Base-by-base conservation (phyloP, 225 moss, liverwort and hornwort genomes). In the Bryum argenteum region DNA sequence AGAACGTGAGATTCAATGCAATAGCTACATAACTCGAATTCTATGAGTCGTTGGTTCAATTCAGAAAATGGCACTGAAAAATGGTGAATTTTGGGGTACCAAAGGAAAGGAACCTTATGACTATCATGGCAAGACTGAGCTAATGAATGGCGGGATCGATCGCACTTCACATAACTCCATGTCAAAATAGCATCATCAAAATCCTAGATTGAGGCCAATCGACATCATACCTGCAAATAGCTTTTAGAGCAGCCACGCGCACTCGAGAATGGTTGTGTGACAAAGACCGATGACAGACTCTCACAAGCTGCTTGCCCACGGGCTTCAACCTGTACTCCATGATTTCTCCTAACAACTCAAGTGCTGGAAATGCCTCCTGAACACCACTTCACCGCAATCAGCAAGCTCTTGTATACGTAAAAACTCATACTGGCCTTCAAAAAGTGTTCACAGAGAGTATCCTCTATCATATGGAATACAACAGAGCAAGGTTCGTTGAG, bases 321-420 rank as follows among this genome's bases (percentile, higher is more conserved):
- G 96, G 91, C 66, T 97, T 97, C 52, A 97, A 61, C 64, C 86
- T 91, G 63, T 87, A 80, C 63, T 90, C 86, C 73, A 91, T 91
- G 17, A 83, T 77, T 69, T 92, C 88, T 55, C 91, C 96, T 67
- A 93, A 81, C 41, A 90, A 57, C 17, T 82, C 85, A 70, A 93
- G 78, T 6, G 87, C 73, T 33, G 87, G 79, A 83, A 91, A 97
- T 17, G 83, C 77, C 77, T 91, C 90, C 96, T 96, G 81, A 69
- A 61, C 37, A 60, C 40, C 41, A 71, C 24, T 71, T 59, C 51
- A 66, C 56, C 33, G 41, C 63, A 66, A 75, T 75, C 71, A 77
- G 41, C 10, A 58, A 33, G 5, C 33, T 33, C 33, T 33, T 33
- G 33, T 6, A 2, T 33, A 33, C 33, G 4, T 6, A 33, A 33